Base-by-base conservation (phyloP, 345 rosid genomes). In the Salix brachista region DNA sequence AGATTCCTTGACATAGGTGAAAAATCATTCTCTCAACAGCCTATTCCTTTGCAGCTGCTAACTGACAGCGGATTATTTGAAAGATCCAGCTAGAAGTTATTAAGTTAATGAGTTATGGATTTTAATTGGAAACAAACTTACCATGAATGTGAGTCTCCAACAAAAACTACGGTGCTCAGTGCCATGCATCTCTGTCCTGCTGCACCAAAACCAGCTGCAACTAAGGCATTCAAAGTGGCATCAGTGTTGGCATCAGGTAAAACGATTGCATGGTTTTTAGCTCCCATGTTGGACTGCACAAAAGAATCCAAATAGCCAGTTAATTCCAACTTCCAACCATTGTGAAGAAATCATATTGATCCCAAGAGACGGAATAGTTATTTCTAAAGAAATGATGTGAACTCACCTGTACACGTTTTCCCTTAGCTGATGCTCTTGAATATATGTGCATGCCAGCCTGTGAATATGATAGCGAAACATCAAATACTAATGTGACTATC, bases 151-250 rank as follows among this genome's bases (percentile, higher is more conserved):
- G 99, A 79, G 71, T 78, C 85, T 69, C 98, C 98, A 44, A 95
- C 98, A 74, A 95, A 95, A 65, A 93, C 96, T 66, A 93, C 89
- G 3, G 92, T 90, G 86, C 99, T 95, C 32, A 95, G 91, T 36
- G 98, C 98, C 99, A 95, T 95, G 86, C 99, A 95, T 82, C 99
- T 90, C 76, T 93, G 99, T 77, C 99, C 99, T 64, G 98, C 98
- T 67, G 99, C 99, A 82, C 98, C 99, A 89, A 95, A 95, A 28
- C 98, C 99, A 79, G 99, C 99, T 77, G 97, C 98, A 80, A 84
- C 89, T 73, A 95, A 79, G 26, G 99, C 97, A 82, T 91, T 95
- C 68, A 95, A 78, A 65, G 99, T 84, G 74, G 94, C 91, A 80
- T 95, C 93, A 12, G 86, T 2, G 60, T 86, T 90, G 64, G 98